A percentile compares a stretch with the other conserved stretches of the same genome.
Evolutionary conservation across 192 early-diverging fungal species (phyloP).

Genomic region (Podila clonocystis): DNA sequence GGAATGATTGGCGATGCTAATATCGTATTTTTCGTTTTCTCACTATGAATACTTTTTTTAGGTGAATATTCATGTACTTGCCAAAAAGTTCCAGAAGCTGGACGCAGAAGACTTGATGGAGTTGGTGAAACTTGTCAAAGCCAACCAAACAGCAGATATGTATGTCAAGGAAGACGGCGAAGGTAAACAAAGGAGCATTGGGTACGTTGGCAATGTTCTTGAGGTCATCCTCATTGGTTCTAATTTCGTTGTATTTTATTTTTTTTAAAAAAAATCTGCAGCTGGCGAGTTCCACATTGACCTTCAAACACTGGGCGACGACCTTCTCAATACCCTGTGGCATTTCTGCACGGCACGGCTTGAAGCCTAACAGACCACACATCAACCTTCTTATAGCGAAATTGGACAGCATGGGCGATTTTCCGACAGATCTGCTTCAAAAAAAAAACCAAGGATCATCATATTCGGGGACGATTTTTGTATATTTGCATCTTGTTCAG

Average conservation of each 20-base stretch:
- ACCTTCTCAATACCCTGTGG: constrained; percentile 48
- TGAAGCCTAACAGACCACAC: neutral
- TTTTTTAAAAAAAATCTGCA: neutral
- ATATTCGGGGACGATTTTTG: too few relatives aligned
- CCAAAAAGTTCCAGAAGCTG: constrained; percentile 50
- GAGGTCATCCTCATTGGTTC: neutral
- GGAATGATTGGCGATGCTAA: too few relatives aligned
- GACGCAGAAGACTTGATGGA: constrained; percentile 50
- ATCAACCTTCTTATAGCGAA: neutral
- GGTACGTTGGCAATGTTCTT: too few relatives aligned
- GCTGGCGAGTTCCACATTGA: constrained; percentile 56
- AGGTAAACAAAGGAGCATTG: constrained; percentile 18
- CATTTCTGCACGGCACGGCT: constrained; percentile 30
- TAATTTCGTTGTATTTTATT: neutral
- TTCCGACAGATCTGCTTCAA: too few relatives aligned
- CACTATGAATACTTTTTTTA: constrained; percentile 7
- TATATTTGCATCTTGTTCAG: too few relatives aligned
- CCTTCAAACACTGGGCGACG: constrained; percentile 44
- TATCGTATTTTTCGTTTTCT: neutral
- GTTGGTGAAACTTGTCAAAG: constrained; percentile 48
- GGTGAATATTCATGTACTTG: constrained; percentile 45
- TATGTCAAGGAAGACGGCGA: constrained; percentile 55
- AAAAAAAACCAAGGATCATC: too few relatives aligned
- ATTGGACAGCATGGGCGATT: neutral
- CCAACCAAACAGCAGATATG: constrained; percentile 51